Evolutionary conservation across 2,329 filamentous ascomycete species (phyloP), one percentile per base, ranked within the genome.

Genomic region (Colletotrichum incanum): DNA sequence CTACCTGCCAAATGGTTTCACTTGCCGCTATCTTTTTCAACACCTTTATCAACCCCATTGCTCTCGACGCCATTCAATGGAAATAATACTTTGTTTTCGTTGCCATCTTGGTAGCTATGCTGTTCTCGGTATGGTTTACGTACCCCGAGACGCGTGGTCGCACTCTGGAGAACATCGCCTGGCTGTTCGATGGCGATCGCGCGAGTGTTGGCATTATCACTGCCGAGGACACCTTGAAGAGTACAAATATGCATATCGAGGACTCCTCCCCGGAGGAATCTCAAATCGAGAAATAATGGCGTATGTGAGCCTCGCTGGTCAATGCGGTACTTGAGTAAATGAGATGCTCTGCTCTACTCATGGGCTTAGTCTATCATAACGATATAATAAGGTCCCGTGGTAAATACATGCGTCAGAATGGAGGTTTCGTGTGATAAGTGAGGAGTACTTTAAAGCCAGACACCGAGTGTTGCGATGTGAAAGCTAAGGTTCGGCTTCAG

Each of bases 31-130:
- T 83, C 43, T 85, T 85, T 76, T 85, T 85, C 77, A 83, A 82
- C 34, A 84, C 81, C 45, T 84, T 84, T 54, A 82, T 85, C 76
- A 86, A 86, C 78, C 83, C 84, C 1, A 82, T 85, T 41, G 84
- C 83, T 0, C 80, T 86, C 6, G 71, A 77, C 11, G 79, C 79
- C 18, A 79, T 82, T 28, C 75, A 79, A 59, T 86, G 84, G 84
- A 80, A 78, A 45, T 86, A 84, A 71, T 86, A 85, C 73, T 82
- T 86, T 8, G 78, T 78, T 2, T 82, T 85, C 59, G 82, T 85
- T 74, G 78, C 83, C 45, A 65, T 61, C 28, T 75, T 82, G 90
- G 92, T 96, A 62, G 63, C 47, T 28, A 67, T 72, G 59, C 34
- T 67, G 7, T 43, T 64, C 6, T 59, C 56, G 3, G 47, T 67